Evolutionary conservation across 1,284 basidiomycete species (phyloP).

Genomic region (Apiotrichum sp.): DNA sequence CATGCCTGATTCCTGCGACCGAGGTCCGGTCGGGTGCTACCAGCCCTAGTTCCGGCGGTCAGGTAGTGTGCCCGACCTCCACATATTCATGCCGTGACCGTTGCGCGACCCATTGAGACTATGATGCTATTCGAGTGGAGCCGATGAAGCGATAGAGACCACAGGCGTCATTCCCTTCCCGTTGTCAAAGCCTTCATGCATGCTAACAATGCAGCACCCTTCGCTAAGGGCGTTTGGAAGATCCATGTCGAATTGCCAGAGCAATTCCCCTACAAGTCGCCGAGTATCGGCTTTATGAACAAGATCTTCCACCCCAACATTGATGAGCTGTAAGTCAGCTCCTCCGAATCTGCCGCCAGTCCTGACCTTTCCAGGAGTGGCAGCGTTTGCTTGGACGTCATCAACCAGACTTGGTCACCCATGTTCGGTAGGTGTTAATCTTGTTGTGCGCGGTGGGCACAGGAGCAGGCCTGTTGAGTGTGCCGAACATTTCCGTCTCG

Average conservation of each 20-base stretch:
- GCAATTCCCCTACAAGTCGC: slow-evolving; percentile 98
- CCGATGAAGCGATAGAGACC: background rate
- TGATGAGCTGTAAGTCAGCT: slow-evolving; percentile 72
- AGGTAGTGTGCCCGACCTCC: background rate
- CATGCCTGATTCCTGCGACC: no score
- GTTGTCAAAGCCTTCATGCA: background rate
- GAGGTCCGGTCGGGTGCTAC: no score
- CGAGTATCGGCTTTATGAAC: slow-evolving; percentile 99
- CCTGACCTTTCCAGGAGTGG: slow-evolving; percentile 61
- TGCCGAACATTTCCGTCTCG: background rate
- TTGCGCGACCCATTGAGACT: background rate
- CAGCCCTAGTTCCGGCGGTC: background rate
- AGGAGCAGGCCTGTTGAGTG: no score
- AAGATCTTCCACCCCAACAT: slow-evolving; percentile 99
- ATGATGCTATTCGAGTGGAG: background rate
- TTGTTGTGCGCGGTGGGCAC: background rate
- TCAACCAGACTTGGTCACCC: slow-evolving; percentile 98
- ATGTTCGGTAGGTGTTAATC: slow-evolving; percentile 75
- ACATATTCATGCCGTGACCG: background rate
- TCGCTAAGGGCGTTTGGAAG: slow-evolving; percentile 95
- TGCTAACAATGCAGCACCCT: slow-evolving; percentile 63
- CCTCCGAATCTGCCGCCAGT: background rate
- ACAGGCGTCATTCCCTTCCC: no score
- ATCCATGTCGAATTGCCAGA: slow-evolving; percentile 99
- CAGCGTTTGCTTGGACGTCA: slow-evolving; percentile 92